Conservation (phyloP, 2,329 filamentous ascomycete genomes). For the Tolypocladium ophioglossoides region DNA sequence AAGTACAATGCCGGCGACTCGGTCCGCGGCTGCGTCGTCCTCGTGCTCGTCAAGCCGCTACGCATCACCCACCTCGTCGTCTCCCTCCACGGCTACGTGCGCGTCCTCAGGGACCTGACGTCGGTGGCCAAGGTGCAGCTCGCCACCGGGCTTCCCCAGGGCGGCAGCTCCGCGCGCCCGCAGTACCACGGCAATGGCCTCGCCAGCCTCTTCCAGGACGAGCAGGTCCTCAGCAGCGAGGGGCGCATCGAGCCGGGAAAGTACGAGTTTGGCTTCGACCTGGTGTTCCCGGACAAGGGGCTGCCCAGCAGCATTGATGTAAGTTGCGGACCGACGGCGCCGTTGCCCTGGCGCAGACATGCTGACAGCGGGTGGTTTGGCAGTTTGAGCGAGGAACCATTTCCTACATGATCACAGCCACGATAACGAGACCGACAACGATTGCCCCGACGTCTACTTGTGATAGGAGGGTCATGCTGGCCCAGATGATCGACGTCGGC, state of each 20-base stretch:
- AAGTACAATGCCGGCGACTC: constrained; percentile 67
- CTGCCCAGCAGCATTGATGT: constrained; percentile 94
- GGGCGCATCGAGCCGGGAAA: constrained; percentile 62
- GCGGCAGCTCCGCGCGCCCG: constrained; percentile 26
- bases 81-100: constrained; percentile 66
- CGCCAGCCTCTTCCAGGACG: constrained; percentile 74
- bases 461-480: constrained; percentile 68
- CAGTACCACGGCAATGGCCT: constrained; percentile 67
- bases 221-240: constrained; percentile 69
- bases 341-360: background rate
- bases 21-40: constrained; percentile 61
- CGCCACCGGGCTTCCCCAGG: constrained; percentile 28
- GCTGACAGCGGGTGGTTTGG: constrained; percentile 3
- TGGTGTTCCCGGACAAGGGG: constrained; percentile 56
- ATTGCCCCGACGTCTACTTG: constrained; percentile 72
- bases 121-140: constrained; percentile 41
- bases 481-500: constrained; percentile 79
- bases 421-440: constrained; percentile 76
- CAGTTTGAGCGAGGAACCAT: constrained; percentile 95
- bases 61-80: constrained; percentile 74
- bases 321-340: constrained; percentile 25
- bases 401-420: constrained; percentile 82
- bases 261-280: constrained; percentile 71
- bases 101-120: constrained; percentile 63
- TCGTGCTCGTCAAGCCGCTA: constrained; percentile 63